A percentile compares a stretch with the other conserved stretches of the same genome.
Evolutionary conservation across 2,329 filamentous ascomycete genomes (phyloP).

Genomic region (Exophiala spinifera): DNA sequence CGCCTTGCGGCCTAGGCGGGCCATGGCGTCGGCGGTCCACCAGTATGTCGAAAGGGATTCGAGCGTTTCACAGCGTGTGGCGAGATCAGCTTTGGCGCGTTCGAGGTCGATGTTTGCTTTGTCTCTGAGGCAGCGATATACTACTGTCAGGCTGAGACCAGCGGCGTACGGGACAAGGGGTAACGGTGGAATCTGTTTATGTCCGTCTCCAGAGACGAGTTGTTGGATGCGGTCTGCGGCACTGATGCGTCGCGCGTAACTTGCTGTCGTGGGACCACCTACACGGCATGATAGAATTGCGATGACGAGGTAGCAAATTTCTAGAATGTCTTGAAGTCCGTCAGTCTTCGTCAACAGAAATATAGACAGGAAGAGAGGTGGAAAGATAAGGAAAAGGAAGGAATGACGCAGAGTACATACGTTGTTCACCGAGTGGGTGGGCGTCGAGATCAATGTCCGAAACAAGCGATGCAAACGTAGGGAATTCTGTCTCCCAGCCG

Average conservation of each 20-base stretch:
- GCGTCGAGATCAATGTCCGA: constrained; percentile 17
- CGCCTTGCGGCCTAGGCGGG: constrained; percentile 39
- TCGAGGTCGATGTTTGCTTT: constrained; percentile 42
- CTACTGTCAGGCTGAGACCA: constrained; percentile 54
- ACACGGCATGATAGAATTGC: constrained; percentile 57
- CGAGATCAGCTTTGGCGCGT: constrained; percentile 37
- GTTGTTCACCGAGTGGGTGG: constrained; percentile 11
- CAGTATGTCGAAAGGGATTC: constrained; percentile 37
- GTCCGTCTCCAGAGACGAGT: constrained; percentile 36
- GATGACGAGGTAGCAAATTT: constrained; percentile 56
- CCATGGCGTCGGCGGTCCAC: constrained; percentile 44
- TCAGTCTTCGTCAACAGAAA: no score
- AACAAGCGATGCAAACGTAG: constrained; percentile 33
- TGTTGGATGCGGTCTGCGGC: constrained; percentile 56
- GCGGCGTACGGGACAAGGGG: constrained; percentile 57
- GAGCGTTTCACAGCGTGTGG: constrained; percentile 36
- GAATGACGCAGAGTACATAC: constrained; percentile 7
- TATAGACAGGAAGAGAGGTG: neutral
- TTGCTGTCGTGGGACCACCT: constrained; percentile 48
- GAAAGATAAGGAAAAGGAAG: neutral
- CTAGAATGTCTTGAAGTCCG: constrained; percentile 44
- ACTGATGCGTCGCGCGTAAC: constrained; percentile 53
- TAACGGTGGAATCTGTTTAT: constrained; percentile 45
- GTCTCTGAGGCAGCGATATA: constrained; percentile 56
- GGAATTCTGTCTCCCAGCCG: constrained; percentile 41